Percentiles rank a stretch among this genome's conserved stretches.
Conservation (phyloP, 2,329 filamentous ascomycete genomes). For the Colletotrichum navitas region DNA sequence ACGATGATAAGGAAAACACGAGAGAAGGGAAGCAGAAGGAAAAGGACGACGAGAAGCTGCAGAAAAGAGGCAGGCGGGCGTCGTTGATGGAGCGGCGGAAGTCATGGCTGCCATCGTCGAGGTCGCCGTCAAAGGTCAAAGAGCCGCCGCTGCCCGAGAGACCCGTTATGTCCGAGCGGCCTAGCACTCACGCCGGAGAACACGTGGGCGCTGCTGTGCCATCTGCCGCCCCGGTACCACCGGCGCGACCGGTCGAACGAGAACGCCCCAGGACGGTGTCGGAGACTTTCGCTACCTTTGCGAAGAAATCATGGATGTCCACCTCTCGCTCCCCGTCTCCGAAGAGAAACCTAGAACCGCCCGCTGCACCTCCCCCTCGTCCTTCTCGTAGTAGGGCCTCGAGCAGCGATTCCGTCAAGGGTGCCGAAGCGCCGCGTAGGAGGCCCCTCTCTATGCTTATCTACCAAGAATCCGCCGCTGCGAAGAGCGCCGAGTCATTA, state of each 20-base stretch:
- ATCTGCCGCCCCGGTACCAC: slow-evolving; percentile 29
- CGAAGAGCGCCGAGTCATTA: slow-evolving; percentile 53
- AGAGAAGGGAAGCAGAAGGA: slow-evolving; percentile 39
- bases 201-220: slow-evolving; percentile 32
- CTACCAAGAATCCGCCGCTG: slow-evolving; percentile 46
- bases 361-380: slow-evolving; percentile 42
- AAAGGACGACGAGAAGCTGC: slow-evolving; percentile 27
- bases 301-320: slow-evolving; percentile 65
- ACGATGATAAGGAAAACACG: slow-evolving; percentile 36
- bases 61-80: slow-evolving; percentile 53
- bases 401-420: slow-evolving; percentile 42
- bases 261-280: slow-evolving; percentile 56
- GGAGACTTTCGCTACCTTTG: slow-evolving; percentile 63
- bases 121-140: slow-evolving; percentile 54
- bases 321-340: slow-evolving; percentile 64
- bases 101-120: slow-evolving; percentile 65
- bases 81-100: slow-evolving; percentile 63
- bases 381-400: slow-evolving; percentile 29
- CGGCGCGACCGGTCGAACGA: slow-evolving; percentile 45
- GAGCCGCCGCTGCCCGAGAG: slow-evolving; percentile 48
- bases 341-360: slow-evolving; percentile 48
- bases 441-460: slow-evolving; percentile 48
- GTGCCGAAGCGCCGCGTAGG: slow-evolving; percentile 50
- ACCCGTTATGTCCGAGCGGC: slow-evolving; percentile 41
- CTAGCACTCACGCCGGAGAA: slow-evolving; percentile 39